These are phyloP conservation scores for Baorangia bicolor DNA, from an alignment of 768 basidiomycete species.

Conservation along the genomic window DNA sequence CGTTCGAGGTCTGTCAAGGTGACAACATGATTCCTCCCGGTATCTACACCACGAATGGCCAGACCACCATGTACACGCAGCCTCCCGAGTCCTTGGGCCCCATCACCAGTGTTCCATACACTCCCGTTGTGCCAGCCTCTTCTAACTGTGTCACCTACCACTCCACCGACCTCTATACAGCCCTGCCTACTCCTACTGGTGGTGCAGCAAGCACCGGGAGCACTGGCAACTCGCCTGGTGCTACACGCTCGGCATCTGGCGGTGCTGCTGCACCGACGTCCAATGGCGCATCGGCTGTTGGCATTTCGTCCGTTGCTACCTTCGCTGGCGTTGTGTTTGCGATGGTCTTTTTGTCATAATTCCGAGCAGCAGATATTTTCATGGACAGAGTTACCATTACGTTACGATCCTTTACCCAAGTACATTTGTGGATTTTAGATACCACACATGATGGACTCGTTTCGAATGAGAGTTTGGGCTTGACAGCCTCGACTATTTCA, in stretches of 20 bases:
- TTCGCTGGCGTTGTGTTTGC: conserved; percentile 35
- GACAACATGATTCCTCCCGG: conserved; percentile 67
- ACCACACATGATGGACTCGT: background rate
- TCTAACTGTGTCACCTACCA: conserved; percentile 43
- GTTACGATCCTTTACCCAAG: background rate
- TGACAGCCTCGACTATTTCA: background rate
- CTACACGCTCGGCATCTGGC: conserved; percentile 15
- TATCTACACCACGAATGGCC: conserved; percentile 41
- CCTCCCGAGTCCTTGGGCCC: conserved; percentile 47
- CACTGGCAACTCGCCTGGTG: background rate
- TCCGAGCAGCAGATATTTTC: background rate
- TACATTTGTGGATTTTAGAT: background rate
- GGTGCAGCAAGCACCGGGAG: background rate
- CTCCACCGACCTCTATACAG: conserved; percentile 37
- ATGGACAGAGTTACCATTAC: background rate
- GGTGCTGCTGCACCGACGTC: conserved; percentile 18
- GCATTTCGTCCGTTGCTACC: conserved; percentile 32
- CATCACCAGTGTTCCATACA: conserved; percentile 47
- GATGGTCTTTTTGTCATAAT: conserved; percentile 35
- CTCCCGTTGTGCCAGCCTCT: conserved; percentile 38
- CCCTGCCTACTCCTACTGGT: conserved; percentile 14
- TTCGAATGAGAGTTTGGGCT: background rate
- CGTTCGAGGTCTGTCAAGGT: conserved; percentile 64
- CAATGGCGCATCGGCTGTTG: conserved; percentile 19
- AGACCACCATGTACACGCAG: conserved; percentile 44